phyloP scores from a whole-genome alignment of 1,139 yeast species.

The Saccharomyces hybrid region DNA sequence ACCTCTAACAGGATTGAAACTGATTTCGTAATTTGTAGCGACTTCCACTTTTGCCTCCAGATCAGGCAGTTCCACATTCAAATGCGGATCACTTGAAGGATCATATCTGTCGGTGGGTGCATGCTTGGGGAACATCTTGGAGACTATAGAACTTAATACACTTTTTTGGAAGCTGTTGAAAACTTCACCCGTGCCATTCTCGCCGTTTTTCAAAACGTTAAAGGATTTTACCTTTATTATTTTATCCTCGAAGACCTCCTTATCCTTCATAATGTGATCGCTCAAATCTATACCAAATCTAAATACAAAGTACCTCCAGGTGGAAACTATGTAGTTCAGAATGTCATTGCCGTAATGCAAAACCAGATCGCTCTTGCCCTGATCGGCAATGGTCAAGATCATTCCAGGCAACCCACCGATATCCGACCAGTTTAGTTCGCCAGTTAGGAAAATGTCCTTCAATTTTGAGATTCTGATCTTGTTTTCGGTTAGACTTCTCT shows the following conservation, averaged over 20 bases:
- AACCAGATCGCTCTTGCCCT: constrained; percentile 47
- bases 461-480: constrained; percentile 48
- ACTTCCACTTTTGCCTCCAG: constrained; percentile 11
- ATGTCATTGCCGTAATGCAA: constrained; percentile 40
- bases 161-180: constrained; percentile 10
- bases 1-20: constrained; percentile 66
- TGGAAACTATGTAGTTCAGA: constrained; percentile 51
- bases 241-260: constrained; percentile 41
- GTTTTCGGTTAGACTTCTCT: constrained; percentile 55
- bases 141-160: constrained; percentile 20
- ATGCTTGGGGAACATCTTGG: constrained; percentile 40
- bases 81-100: constrained; percentile 31
- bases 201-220: constrained; percentile 16
- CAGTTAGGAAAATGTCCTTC: constrained; percentile 65
- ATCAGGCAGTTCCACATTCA: constrained; percentile 33
- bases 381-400: constrained; percentile 76
- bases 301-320: constrained; percentile 85
- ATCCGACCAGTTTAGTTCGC: constrained; percentile 61
- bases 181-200: neutral
- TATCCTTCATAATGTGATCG: constrained; percentile 36
- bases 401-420: constrained; percentile 89
- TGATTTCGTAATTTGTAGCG: constrained; percentile 54
- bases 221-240: constrained; percentile 48
- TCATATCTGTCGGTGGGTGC: constrained; percentile 27
- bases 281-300: constrained; percentile 60